Base-by-base conservation (phyloP, 495 filamentous ascomycete species). In the Penicillium herquei region DNA sequence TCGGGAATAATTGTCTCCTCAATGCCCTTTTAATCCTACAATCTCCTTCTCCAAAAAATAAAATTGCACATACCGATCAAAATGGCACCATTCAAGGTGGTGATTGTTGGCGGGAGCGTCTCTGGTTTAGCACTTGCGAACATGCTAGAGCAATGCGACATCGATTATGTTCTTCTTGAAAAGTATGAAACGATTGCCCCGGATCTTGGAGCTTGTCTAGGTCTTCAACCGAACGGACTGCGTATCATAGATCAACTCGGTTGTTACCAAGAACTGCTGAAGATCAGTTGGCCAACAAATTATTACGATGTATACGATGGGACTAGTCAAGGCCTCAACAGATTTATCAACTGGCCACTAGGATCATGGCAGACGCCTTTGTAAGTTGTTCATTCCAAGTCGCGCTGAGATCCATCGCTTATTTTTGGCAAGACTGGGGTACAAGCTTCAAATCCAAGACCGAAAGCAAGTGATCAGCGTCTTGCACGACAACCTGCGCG, bases 81-180 rank as follows among this genome's bases (percentile, higher is more conserved):
- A 45, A 54, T 45, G 46, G 45, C 51, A 5, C 56, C 44, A n/a
- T 60, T 60, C 45, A 56, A 34, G 39, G 78, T 76, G 37, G 70
- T 84, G 46, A 72, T 84, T 39, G 74, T 78, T 8, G 81, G 80
- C 32, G 79, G 74, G 26, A 73, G 74, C 13, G 66, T 82, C 30
- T 64, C 73, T 3, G 78, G 78, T 5, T 62, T 85, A 6, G 72
- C 73, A 6, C 55, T 78, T 6, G 77, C 81, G 0, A 72, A 80
- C 39, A 64, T 62, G 21, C 63, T 84, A 16, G 51, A 71, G 6
- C 62, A 65, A 17, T 67, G 68, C n/a, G 67, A 61, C 11, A 78
- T 84, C 57, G 76, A 80, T 59, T 79, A 72, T 48, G 59, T 79
- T 5, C 44, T 84, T 6, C 67, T 82, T 4, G 81, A 83, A 63